phyloP scores from a whole-genome alignment of 305 asterid species.

The Salvia sclarea region DNA sequence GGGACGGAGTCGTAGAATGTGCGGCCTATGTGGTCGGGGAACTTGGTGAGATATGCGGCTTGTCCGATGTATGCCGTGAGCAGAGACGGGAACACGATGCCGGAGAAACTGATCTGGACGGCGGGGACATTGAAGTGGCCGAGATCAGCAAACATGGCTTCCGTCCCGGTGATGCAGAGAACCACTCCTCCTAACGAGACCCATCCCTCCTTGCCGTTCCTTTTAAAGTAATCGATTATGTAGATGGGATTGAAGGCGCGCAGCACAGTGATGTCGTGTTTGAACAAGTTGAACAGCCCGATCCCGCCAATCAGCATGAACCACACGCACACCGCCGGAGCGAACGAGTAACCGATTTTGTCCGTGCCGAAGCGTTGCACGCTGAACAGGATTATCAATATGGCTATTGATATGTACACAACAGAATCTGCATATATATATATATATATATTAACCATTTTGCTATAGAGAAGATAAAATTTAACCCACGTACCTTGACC shows the following conservation, averaged over 20 bases:
- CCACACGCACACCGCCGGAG: constrained; percentile 67
- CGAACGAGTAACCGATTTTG: constrained; percentile 71
- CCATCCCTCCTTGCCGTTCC: constrained; percentile 75
- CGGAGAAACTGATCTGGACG: constrained; percentile 71
- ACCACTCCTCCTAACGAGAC: constrained; percentile 73
- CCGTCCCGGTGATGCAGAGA: constrained; percentile 79
- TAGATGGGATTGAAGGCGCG: constrained; percentile 69
- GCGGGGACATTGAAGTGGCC: constrained; percentile 72
- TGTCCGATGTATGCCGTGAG: constrained; percentile 60
- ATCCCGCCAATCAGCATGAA: constrained; percentile 48
- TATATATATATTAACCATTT: too few relatives aligned
- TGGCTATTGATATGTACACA: constrained; percentile 52
- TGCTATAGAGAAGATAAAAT: too few relatives aligned
- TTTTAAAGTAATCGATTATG: constrained; percentile 56
- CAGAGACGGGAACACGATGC: constrained; percentile 63
- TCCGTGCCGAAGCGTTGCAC: constrained; percentile 77
- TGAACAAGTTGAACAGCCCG: constrained; percentile 61
- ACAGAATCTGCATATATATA: constrained; percentile 41
- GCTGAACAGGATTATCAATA: constrained; percentile 51
- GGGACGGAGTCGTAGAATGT: constrained; percentile 67
- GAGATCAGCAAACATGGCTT: constrained; percentile 88
- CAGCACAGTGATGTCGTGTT: constrained; percentile 47
- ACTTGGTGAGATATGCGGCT: constrained; percentile 68
- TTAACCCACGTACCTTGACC: constrained; percentile 34
- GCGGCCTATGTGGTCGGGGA: constrained; percentile 38